phyloP scores from a whole-genome alignment of 352 stramenopile species.

The Phytophthora uliginosa region DNA sequence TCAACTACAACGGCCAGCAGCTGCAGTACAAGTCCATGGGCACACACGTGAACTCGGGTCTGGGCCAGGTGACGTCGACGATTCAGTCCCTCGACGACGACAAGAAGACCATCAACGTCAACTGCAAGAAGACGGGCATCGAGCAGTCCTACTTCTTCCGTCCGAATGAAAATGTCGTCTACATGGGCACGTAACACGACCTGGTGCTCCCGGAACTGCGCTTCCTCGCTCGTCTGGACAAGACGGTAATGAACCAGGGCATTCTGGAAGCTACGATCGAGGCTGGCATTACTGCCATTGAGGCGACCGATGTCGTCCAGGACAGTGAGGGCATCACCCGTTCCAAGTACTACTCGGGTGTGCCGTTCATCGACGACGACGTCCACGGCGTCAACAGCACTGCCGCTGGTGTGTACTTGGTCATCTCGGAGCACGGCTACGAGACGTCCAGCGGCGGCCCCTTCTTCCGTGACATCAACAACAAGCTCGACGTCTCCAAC shows the following conservation, averaged over 20 bases:
- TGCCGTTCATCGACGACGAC: constrained; percentile 45
- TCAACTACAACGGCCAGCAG: constrained; percentile 49
- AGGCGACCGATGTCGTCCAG: constrained; percentile 49
- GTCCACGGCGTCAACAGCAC: constrained; percentile 54
- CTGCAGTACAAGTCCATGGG: constrained; percentile 54
- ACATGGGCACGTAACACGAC: constrained; percentile 65
- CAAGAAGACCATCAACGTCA: constrained; percentile 56
- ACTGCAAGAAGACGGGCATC: constrained; percentile 47
- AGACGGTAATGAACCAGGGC: constrained; percentile 43
- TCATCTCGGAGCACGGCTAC: constrained; percentile 58
- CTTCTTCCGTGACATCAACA: constrained; percentile 72
- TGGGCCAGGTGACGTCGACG: constrained; percentile 37
- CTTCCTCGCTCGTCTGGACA: constrained; percentile 55
- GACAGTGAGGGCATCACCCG: constrained; percentile 41
- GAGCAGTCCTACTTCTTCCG: constrained; percentile 44
- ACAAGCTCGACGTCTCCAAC: constrained; percentile 56
- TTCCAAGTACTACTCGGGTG: constrained; percentile 56
- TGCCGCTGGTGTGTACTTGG: constrained; percentile 54
- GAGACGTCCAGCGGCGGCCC: constrained; percentile 56
- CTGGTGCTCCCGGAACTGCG: constrained; percentile 49
- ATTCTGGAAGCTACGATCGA: constrained; percentile 49
- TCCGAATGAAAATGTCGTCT: constrained; percentile 58
- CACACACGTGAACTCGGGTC: constrained; percentile 53
- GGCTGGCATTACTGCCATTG: constrained; percentile 42
- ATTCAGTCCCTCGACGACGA: constrained; percentile 44